Base-by-base conservation (phyloP, 2,329 filamentous ascomycete species). In the Neofusicoccum umdonicola region DNA sequence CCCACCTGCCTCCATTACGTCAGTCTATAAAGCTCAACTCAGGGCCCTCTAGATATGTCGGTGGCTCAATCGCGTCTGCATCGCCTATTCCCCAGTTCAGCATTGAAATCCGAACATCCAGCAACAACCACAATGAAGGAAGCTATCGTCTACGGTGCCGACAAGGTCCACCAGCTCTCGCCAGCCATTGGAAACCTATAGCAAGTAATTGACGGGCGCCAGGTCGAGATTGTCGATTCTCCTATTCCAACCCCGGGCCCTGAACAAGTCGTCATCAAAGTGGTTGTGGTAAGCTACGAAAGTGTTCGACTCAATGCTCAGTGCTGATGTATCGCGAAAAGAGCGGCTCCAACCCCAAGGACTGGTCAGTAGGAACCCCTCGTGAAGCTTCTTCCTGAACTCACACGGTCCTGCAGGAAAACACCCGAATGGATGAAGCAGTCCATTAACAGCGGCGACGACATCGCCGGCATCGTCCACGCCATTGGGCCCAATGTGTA, bases 391-490 rank as follows among this genome's bases (percentile, higher is more conserved):
- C 12, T 7, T 13, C 34, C 74, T 57, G 61, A 67, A 41, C 37
- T 62, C 15, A 62, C 9, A n/a, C 15, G 4, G 15, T 5, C 39
- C 39, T 4, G 7, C 39, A 74, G 73, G 72, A 76, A 77, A 66
- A 64, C 71, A 12, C 68, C 68, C 0, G 64, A 71, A 48, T 69
- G 68, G 67, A 42, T 66, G 1, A 67, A 71, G 7, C 67, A 72
- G 54, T 65, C 67, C 42, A 64, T 68, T 15, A 85, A 86, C 74
- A 70, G 76, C 17, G 84, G 84, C 61, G 84, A 86, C 64, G 84
- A 87, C 70, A 83, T 86, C 47, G 83, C 84, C 1, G 83, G 83
- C 48, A 77, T 82, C 34, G 80, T 88, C 8, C 79, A 86, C 68
- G 77, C 80, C 65, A 83, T 87, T 22, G 86, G 86, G 19, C 71